A percentile compares a stretch with the other conserved stretches of the same genome.
Evolutionary conservation across 345 rosid genomes (phyloP).

Genomic region (Excoecaria agallocha): DNA sequence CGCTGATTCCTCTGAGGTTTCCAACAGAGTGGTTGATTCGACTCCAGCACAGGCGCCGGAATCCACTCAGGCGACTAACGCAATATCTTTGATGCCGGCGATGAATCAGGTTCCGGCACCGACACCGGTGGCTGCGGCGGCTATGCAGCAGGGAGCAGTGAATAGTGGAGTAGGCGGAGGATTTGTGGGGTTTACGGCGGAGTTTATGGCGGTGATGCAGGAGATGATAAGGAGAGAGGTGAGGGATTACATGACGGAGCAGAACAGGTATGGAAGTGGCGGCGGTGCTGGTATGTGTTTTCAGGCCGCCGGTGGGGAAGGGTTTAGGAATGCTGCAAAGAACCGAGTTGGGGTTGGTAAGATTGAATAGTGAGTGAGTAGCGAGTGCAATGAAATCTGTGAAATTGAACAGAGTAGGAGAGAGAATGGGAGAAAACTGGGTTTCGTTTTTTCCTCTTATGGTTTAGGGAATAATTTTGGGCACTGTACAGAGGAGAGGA

Average conservation of each 20-base stretch:
- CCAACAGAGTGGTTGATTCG: slow-evolving; percentile 39
- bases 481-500: slow-evolving; percentile 49
- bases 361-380: slow-evolving; percentile 39
- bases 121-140: background rate
- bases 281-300: slow-evolving; percentile 43
- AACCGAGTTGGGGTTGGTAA: slow-evolving; percentile 55
- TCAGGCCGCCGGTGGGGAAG: slow-evolving; percentile 49
- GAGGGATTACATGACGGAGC: slow-evolving; percentile 74
- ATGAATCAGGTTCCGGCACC: background rate
- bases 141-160: slow-evolving; percentile 24
- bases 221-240: slow-evolving; percentile 90
- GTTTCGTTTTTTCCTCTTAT: slow-evolving; percentile 29
- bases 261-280: slow-evolving; percentile 28
- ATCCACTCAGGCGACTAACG: background rate
- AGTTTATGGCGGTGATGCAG: slow-evolving; percentile 80
- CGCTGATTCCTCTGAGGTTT: slow-evolving; percentile 42
- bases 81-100: background rate
- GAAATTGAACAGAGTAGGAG: slow-evolving; percentile 2
- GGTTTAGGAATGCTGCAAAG: slow-evolving; percentile 57
- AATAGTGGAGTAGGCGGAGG: slow-evolving; percentile 33
- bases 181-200: slow-evolving; percentile 52
- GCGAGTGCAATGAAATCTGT: background rate
- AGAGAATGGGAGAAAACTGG: slow-evolving; percentile 8
- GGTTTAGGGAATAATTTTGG: slow-evolving; percentile 51
- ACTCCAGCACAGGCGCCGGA: slow-evolving; percentile 10